phyloP scores from a whole-genome alignment of 306 rosid species.

The Gastrolobium bilobum region DNA sequence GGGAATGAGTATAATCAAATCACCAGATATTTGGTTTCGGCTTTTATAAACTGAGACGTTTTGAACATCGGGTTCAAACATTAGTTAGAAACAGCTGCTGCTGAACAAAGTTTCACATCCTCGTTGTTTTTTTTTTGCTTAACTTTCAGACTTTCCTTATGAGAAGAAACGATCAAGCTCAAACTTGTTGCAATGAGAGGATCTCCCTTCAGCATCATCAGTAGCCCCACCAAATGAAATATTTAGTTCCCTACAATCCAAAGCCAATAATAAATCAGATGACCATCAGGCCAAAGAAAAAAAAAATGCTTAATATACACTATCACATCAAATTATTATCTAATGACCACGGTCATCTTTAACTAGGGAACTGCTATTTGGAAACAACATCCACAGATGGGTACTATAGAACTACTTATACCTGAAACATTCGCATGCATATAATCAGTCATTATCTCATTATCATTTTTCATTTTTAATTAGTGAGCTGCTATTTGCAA shows the following conservation, averaged over 20 bases:
- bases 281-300: not conserved
- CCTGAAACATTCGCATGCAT: not conserved
- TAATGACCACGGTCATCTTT: not conserved
- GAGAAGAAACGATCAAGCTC: conserved; percentile 76
- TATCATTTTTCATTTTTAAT: not conserved
- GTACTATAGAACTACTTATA: too few species aligned
- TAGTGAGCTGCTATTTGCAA: not conserved
- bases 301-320: not conserved
- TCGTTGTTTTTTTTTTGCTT: conserved; percentile 22
- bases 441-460: not conserved
- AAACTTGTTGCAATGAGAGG: conserved; percentile 36
- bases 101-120: too few species aligned
- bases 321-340: not conserved
- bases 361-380: not conserved
- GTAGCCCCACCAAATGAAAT: conserved; percentile 80
- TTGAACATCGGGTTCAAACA: too few species aligned
- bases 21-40: not conserved
- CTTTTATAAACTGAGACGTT: too few species aligned
- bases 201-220: conserved; percentile 81
- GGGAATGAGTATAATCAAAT: not conserved
- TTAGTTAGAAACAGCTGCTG: too few species aligned
- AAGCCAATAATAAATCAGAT: not conserved
- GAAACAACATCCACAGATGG: not conserved
- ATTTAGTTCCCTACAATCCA: conserved; percentile 62
- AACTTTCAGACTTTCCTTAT: conserved; percentile 69